Base-by-base conservation (phyloP, 441 rosid genomes). In the Populus hybrid region DNA sequence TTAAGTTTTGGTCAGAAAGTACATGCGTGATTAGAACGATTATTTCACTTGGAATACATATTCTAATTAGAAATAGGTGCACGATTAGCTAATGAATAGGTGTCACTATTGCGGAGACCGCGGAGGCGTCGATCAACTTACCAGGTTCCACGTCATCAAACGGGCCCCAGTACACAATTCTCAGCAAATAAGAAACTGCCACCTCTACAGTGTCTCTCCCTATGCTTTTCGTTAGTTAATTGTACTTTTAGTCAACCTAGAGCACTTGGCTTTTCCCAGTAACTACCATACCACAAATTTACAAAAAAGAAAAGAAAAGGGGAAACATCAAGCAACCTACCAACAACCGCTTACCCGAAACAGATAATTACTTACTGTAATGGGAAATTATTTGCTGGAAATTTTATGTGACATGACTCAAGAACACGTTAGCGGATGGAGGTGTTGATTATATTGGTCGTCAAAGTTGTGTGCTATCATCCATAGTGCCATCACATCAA, bases 21-120 rank as follows among this genome's bases (percentile, higher is more conserved):
- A 75, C 76, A 79, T 79, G 84, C 79, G 59, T 46, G 28, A 76
- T 28, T 65, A 69, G 63, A 79, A 69, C 14, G 36, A 70, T 63
- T 46, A n/a, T n/a, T 36, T 69, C 77, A 68, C 77, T 28, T 57
- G 50, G 34, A 26, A 36, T 36, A 19, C 1, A 46, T 63, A 26
- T 24, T 64, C 18, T 23, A 23, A 42, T 59, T 24, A 70, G 71
- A n/a, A 3, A 9, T 21, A 42, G 11, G 35, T 3, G 34, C 26
- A 35, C 57, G 26, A 26, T 12, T 21, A 23, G 26, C 36, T 61
- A 70, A 77, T 61, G 3, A 6, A 6, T 35, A 50, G 59, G 18
- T 32, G 35, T 23, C 59, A 53, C 23, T 12, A 0, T 16, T 16
- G 70, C 14, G 32, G 14, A 67, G 21, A 26, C 18, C 28, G 26